These are phyloP conservation scores for Entonaema liquescens DNA, from an alignment of 495 filamentous ascomycete species.

Conservation along the genomic window DNA sequence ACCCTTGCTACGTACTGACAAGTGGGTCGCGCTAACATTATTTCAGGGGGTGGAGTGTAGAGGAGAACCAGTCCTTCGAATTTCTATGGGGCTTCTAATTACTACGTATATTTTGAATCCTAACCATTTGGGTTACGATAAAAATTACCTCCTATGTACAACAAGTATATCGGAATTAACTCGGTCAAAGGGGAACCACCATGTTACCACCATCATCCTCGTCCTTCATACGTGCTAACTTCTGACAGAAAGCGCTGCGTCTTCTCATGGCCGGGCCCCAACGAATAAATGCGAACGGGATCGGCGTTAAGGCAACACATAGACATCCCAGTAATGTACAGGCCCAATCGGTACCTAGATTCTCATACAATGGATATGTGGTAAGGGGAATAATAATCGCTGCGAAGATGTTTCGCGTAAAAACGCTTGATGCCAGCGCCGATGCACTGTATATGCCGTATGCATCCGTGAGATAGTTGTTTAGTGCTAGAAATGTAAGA, in stretches of 20 bases:
- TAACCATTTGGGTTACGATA: background rate
- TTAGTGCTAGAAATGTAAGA: slow-evolving; percentile 69
- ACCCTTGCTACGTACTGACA: too few species aligned
- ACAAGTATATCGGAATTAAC: background rate
- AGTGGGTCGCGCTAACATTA: too few species aligned
- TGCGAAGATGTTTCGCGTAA: slow-evolving; percentile 64
- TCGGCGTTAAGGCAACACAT: background rate
- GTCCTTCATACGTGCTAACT: background rate
- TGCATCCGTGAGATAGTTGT: slow-evolving; percentile 77
- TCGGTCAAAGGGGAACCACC: background rate
- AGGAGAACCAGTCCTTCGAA: background rate
- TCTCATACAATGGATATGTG: slow-evolving; percentile 1
- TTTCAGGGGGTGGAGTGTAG: background rate
- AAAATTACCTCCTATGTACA: background rate
- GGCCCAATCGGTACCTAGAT: slow-evolving; percentile 10
- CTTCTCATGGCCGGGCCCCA: slow-evolving; percentile 6
- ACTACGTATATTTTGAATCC: background rate
- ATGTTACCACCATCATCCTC: slow-evolving; percentile 1
- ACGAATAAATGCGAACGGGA: slow-evolving; percentile 14
- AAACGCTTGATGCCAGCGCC: slow-evolving; percentile 68
- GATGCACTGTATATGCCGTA: slow-evolving; percentile 73
- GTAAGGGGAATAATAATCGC: slow-evolving; percentile 58
- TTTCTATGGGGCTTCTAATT: background rate
- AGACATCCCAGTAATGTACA: slow-evolving; percentile 5
- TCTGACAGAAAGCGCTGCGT: slow-evolving; percentile 11